A percentile compares a stretch with the other conserved stretches of the same genome.
phyloP scores from a whole-genome alignment of 106 monocot genomes.

The Agapanthus africanus region DNA sequence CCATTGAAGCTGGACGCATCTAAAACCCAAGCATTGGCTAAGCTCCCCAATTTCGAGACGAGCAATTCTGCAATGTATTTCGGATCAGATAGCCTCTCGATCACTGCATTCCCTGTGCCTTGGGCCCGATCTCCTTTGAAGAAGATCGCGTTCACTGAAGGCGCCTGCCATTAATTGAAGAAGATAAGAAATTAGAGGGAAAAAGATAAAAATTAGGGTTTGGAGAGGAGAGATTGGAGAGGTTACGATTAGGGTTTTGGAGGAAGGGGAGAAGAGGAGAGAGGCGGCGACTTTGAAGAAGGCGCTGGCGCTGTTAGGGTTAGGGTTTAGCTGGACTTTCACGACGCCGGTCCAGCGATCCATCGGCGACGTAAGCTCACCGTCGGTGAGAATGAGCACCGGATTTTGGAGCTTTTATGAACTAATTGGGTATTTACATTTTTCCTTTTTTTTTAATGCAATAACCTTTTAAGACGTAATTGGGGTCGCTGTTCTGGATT shows the following conservation, averaged over 20 bases:
- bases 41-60: constrained; percentile 49
- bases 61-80: constrained; percentile 40
- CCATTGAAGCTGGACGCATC: constrained; percentile 65
- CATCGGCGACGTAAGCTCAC: too few species aligned
- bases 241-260: constrained; percentile 62
- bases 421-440: too few species aligned
- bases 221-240: constrained; percentile 8
- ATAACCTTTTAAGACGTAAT: too few species aligned
- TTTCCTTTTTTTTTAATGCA: too few species aligned
- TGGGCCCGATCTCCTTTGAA: constrained; percentile 81
- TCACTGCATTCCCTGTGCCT: constrained; percentile 45
- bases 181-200: background rate
- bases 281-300: constrained; percentile 52
- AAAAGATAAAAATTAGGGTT: background rate
- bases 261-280: constrained; percentile 44
- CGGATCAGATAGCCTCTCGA: constrained; percentile 78
- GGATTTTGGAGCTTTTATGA: too few species aligned
- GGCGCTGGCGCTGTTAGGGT: constrained; percentile 9
- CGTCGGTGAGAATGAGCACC: too few species aligned
- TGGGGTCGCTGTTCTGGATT: too few species aligned
- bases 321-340: constrained; percentile 20
- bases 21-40: constrained; percentile 65
- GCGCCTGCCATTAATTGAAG: constrained; percentile 28
- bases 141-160: constrained; percentile 69
- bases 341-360: constrained; percentile 69